These are phyloP conservation scores for Macrophomina tecta DNA, from an alignment of 2,329 filamentous ascomycete genomes.

Conservation along the genomic window DNA sequence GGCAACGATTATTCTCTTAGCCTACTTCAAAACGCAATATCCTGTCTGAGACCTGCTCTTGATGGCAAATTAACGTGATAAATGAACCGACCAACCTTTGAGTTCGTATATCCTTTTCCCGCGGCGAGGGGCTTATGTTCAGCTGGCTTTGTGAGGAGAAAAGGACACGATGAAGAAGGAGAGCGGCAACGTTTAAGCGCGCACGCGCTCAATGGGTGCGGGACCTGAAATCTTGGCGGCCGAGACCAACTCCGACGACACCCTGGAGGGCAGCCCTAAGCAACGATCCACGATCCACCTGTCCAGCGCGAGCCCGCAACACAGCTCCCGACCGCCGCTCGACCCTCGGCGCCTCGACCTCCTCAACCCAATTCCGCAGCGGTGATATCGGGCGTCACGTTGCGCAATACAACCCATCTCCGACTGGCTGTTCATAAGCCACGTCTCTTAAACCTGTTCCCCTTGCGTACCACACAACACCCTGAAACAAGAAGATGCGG, in stretches of 20 bases:
- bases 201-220: neutral
- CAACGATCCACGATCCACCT: conserved; percentile 21
- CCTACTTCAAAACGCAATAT: no score
- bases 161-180: conserved; percentile 3
- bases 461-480: conserved; percentile 36
- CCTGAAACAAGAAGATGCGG: conserved; percentile 45
- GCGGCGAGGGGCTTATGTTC: no score
- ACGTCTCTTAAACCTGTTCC: conserved; percentile 45
- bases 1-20: neutral
- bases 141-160: neutral
- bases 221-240: conserved; percentile 24
- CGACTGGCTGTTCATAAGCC: conserved; percentile 47
- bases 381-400: conserved; percentile 15
- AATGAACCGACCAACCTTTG: no score
- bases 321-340: conserved; percentile 5
- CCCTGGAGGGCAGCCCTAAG: conserved; percentile 16
- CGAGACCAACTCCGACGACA: conserved; percentile 18
- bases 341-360: neutral
- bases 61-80: no score
- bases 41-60: no score
- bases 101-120: no score
- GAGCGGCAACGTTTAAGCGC: neutral
- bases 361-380: conserved; percentile 3
- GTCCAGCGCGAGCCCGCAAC: conserved; percentile 21
- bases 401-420: conserved; percentile 11